These are phyloP conservation scores for Cutaneotrichosporon cavernicola DNA, from an alignment of 1,284 basidiomycete species.

Conservation along the genomic window DNA sequence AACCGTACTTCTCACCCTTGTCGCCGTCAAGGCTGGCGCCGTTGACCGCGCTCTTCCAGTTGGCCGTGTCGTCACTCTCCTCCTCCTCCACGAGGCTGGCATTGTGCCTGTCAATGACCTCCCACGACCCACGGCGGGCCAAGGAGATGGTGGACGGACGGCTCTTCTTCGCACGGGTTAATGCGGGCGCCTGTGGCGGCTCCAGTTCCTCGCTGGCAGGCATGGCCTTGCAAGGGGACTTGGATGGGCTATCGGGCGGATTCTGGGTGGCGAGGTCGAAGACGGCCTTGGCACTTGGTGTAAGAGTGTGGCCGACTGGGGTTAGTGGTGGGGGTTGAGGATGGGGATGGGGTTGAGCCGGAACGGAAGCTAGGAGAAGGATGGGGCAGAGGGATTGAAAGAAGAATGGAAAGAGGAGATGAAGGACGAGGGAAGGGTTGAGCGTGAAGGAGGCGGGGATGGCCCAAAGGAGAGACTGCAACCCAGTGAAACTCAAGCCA, in stretches of 20 bases:
- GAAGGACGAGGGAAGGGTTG: too few species aligned
- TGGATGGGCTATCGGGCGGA: neutral
- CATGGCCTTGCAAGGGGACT: neutral
- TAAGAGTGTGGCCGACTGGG: conserved; percentile 20
- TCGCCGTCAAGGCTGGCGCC: conserved; percentile 37
- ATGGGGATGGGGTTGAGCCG: too few species aligned
- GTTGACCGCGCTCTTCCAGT: conserved; percentile 48
- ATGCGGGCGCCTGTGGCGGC: neutral
- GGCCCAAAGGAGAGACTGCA: too few species aligned
- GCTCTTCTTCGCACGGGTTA: neutral
- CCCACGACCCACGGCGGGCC: conserved; percentile 31
- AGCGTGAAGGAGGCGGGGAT: too few species aligned
- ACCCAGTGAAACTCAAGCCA: too few species aligned
- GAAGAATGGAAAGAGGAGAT: too few species aligned
- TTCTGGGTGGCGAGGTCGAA: conserved; percentile 14
- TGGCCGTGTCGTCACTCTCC: conserved; percentile 2
- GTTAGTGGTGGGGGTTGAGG: conserved; percentile 9
- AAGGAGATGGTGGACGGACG: conserved; percentile 10
- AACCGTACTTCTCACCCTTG: conserved; percentile 1
- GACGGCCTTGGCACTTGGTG: conserved; percentile 21
- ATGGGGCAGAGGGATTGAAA: too few species aligned
- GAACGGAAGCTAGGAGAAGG: neutral
- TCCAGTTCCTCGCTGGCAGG: neutral
- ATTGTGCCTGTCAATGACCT: conserved; percentile 38
- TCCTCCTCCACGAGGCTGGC: conserved; percentile 35